phyloP scores from a whole-genome alignment of 805 yeast genomes.

The Sporopachydermia lactativora region DNA sequence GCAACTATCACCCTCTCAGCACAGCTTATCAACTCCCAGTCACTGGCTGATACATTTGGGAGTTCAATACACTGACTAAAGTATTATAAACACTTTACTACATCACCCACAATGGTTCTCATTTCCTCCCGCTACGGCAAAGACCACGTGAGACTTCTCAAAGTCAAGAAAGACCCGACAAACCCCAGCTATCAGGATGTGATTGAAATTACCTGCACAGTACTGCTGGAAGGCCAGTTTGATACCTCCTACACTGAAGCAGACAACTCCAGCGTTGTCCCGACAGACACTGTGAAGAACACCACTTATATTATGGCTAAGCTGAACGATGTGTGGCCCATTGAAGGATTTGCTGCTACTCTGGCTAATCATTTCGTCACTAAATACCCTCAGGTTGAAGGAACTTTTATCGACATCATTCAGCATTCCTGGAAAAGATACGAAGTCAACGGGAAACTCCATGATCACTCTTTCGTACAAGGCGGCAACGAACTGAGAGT shows the following conservation, averaged over 20 bases:
- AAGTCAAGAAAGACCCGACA: constrained; percentile 65
- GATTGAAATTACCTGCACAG: constrained; percentile 71
- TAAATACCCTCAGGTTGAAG: constrained; percentile 68
- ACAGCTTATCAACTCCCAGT: too few relatives aligned
- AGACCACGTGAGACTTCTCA: constrained; percentile 83
- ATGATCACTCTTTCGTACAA: constrained; percentile 74
- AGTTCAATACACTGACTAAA: too few relatives aligned
- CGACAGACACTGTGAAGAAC: constrained; percentile 89
- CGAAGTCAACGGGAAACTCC: constrained; percentile 57
- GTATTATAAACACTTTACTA: too few relatives aligned
- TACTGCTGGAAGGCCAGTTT: constrained; percentile 63
- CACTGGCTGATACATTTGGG: too few relatives aligned
- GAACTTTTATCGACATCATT: constrained; percentile 48
- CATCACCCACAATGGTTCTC: constrained; percentile 11
- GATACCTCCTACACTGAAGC: constrained; percentile 77
- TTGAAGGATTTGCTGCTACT: constrained; percentile 79
- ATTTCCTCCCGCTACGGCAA: constrained; percentile 69
- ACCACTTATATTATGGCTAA: constrained; percentile 77
- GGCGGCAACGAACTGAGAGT: constrained; percentile 74
- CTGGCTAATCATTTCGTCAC: constrained; percentile 67
- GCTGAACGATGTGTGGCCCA: constrained; percentile 75
- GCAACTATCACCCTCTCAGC: too few relatives aligned
- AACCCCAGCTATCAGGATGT: constrained; percentile 69
- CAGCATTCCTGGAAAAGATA: constrained; percentile 76
- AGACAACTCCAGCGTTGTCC: constrained; percentile 79